These are phyloP conservation scores for Phialophora macrospora DNA, from an alignment of 2,329 filamentous ascomycete genomes.

Conservation along the genomic window DNA sequence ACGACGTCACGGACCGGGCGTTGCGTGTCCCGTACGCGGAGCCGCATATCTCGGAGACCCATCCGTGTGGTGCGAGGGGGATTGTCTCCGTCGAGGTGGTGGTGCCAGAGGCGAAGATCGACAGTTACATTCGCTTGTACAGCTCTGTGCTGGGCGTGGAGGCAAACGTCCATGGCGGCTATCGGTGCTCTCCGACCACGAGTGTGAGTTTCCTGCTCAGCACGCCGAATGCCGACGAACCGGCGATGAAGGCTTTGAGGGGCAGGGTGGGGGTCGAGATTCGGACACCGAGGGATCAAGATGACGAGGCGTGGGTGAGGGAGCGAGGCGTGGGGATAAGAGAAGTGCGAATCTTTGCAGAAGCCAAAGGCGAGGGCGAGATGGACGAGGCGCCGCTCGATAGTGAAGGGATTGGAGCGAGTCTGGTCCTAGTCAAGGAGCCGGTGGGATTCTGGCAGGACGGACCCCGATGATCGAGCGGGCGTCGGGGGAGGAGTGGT, in stretches of 20 bases:
- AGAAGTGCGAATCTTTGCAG: constrained; percentile 28
- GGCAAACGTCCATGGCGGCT: constrained; percentile 21
- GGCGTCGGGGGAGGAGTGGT: not conserved
- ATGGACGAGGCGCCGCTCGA: constrained; percentile 29
- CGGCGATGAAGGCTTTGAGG: constrained; percentile 19
- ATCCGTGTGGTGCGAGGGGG: constrained; percentile 36
- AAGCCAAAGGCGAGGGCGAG: constrained; percentile 21
- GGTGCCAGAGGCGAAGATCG: constrained; percentile 30
- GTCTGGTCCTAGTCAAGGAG: constrained; percentile 28
- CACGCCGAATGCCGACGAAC: constrained; percentile 20
- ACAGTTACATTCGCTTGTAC: constrained; percentile 32
- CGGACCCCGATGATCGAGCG: not conserved
- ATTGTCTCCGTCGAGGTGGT: constrained; percentile 35
- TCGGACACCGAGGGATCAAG: constrained; percentile 22
- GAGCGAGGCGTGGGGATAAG: constrained; percentile 34
- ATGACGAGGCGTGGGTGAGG: constrained; percentile 33
- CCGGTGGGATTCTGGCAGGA: constrained; percentile 11
- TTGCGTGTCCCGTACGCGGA: constrained; percentile 41
- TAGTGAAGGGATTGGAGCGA: constrained; percentile 32
- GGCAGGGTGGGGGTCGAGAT: constrained; percentile 31
- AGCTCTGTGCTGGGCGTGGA: constrained; percentile 24
- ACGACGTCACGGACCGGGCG: constrained; percentile 37
- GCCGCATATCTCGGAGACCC: constrained; percentile 25
- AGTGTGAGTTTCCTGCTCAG: constrained; percentile 29
- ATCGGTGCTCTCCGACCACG: constrained; percentile 20